Base-by-base conservation (phyloP, 2,329 filamentous ascomycete genomes). In the Tolypocladium sp. region DNA sequence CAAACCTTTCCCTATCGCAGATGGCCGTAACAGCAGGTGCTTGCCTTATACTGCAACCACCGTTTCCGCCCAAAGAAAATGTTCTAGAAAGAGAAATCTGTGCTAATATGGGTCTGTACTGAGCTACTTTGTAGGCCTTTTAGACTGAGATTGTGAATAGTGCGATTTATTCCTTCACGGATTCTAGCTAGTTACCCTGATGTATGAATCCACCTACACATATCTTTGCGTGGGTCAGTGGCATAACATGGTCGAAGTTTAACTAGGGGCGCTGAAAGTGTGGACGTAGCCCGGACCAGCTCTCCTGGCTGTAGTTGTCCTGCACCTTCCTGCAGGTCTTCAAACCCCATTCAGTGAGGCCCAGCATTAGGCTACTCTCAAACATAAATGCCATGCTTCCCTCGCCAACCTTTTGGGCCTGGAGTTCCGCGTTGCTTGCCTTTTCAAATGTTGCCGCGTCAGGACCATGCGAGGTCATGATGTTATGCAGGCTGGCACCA, bases 311-410 rank as follows among this genome's bases (percentile, higher is more conserved):
- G 20, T 63, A 63, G 15, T 61, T 61, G 37, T 63, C 59, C 76
- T 84, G 82, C 13, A 83, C 77, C 71, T 82, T 83, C 62, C 74
- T 70, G 59, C 80, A 94, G 60, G 82, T 79, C 65, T 75, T 71
- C 58, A 83, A 72, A 0, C 86, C 87, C 86, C 87, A 90, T 57
- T 88, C 84, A 2, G 87, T 88, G 25, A 90, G 85, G 0, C 87
- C 87, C 3, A 90, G 77, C 84, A 89, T 88, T 56, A 88, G 67
- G 58, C 80, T 84, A 64, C 82, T 88, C 77, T 88, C 85, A 65
- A 88, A 88, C 85, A 88, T 88, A 65, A 88, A 88, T 1, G 85
- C 85, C 68, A 84, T 85, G 67, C 83, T 85, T 13, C 83, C 83
- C 41, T 74, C 77, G 2, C 84, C 84, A 9, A 87, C 83, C 67